Base-by-base conservation (phyloP, 345 rosid species). In the Eutrema japonicum region DNA sequence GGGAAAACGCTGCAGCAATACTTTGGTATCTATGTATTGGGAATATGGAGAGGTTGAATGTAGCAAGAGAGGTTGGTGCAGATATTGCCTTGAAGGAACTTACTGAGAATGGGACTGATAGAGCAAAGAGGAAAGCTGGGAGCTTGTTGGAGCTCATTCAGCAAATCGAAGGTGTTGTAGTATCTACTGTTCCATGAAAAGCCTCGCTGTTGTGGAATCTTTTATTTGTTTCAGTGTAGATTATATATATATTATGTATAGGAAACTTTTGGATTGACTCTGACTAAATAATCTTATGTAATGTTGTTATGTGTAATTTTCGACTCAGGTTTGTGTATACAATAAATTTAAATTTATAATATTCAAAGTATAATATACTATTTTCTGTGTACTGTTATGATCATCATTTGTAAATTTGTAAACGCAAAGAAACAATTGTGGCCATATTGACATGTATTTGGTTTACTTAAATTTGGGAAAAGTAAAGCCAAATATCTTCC, bases 91-190 rank as follows among this genome's bases (percentile, higher is more conserved):
- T 95, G 66, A 92, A 82, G 85, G 99, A 92, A 56, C 81, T 92
- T 10, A 79, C 82, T 1, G 97, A 95, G 35, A 92, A 70, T 61
- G 99, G 97, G 64, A 95, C 99, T 4, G 99, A 92, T 60, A 89
- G 99, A 66, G 99, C 99, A 46, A 95, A 90, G 86, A 85, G 99
- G 78, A 95, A 95, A 82, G 99, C 99, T 40, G 91, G 72, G 41
- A 83, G 85, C 41, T 77, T 95, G 70, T 58, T 95, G 67, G 97
- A 92, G 77, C 89, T 87, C 45, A 81, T 95, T 62, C 89, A 86
- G 58, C 85, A 79, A 32, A 68, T 75, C 1, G 96, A 88, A 38
- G 61, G 14, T 11, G 75, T 59, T 64, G 81, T 0, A 52, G 46
- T 12, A 18, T 33, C 75, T 56, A 36, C 50, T 73, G 46, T 49